Base-by-base conservation (phyloP, 495 filamentous ascomycete species). In the Astrocystis sublimbata region DNA sequence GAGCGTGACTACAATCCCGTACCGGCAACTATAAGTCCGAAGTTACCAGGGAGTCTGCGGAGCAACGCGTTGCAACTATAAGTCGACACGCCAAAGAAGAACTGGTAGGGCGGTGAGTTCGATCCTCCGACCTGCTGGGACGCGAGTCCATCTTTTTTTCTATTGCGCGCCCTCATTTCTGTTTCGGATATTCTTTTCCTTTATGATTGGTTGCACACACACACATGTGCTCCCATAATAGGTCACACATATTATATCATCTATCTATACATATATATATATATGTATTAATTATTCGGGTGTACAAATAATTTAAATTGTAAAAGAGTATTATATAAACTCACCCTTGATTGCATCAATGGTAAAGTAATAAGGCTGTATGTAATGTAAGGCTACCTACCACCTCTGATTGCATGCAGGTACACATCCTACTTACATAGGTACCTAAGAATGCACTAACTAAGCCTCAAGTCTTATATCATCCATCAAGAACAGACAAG, bases 11-110 rank as follows among this genome's bases (percentile, higher is more conserved):
- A 30, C 24, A 49, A 49, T 30, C 45, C 23, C 45, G 45, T 30
- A 30, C 24, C 24, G 24, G 45, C 45, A 49, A 49, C 45, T 49
- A 49, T 49, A 49, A 49, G 23, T 15, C 24, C 45, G 45, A 49
- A 49, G 45, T 49, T 49, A 49, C 24, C 45, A 15, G 4, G 10
- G 23, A 30, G n/a, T 49, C 24, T 5, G 15, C 10, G 45, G 45
- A 26, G 24, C 2, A 15, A 28, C 24, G 6, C 24, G 24, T 26
- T n/a, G 45, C 45, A 7, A 49, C n/a, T 13, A 49, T 49, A 49
- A 49, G 45, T 15, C 45, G 10, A n/a, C 23, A 13, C 6, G 45
- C 45, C 45, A 15, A 30, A 13, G 24, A 15, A 4, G 24, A 49
- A 15, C 1, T 0, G 45, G 45, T 49, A 49, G 45, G 24, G 45